Evolutionary conservation across 108 stramenopile genomes (phyloP), one percentile per base, ranked within the genome.

Genomic region (Schizochytrium sp.): DNA sequence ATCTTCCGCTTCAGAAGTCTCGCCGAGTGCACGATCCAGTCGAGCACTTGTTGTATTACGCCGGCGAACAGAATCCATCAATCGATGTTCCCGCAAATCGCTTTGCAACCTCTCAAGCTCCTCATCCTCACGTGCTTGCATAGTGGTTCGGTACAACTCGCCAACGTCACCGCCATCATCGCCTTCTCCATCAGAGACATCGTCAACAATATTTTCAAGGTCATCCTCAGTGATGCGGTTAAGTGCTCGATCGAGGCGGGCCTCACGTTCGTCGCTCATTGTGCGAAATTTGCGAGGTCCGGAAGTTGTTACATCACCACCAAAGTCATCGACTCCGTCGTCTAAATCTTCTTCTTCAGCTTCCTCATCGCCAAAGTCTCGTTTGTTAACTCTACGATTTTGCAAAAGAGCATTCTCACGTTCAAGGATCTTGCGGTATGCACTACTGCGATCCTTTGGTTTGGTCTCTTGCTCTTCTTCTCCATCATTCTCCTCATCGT

Each of bases 1-100:
- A 53, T 83, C 76, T 83, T 83, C 76, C 28, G 47, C 76, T 38
- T 83, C 76, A 15, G 76, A 83, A 42, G 76, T 55, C 10, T 83
- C 76, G 13, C 76, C 76, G 5, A 83, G 76, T 10, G 76, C 76
- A 17, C 28, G 5, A 10, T 55, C 47, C 15, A 83, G 47, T 10
- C 76, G 76, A 5, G 50, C 76, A 53, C 53, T 83, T 7, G 64
- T 69, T 8, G 53, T 55, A 42, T 83, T 83, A 10, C 76, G 10
- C 17, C 76, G 45, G 50, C 50, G 55, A 40, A 83, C 40, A 38
- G 47, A 47, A 10, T 17, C 5, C 10, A 55, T 10, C 38, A 83
- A 53, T 2, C 76, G 76, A 2, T 83, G 76, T 53, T 83, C 76
- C 7, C 53, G 47, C 5, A 83, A 10, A 10, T 55, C 76, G 4